Percentiles rank a stretch among this genome's conserved stretches.
phyloP scores from a whole-genome alignment of 2,329 filamentous ascomycete genomes.

The Colletotrichum lentis region DNA sequence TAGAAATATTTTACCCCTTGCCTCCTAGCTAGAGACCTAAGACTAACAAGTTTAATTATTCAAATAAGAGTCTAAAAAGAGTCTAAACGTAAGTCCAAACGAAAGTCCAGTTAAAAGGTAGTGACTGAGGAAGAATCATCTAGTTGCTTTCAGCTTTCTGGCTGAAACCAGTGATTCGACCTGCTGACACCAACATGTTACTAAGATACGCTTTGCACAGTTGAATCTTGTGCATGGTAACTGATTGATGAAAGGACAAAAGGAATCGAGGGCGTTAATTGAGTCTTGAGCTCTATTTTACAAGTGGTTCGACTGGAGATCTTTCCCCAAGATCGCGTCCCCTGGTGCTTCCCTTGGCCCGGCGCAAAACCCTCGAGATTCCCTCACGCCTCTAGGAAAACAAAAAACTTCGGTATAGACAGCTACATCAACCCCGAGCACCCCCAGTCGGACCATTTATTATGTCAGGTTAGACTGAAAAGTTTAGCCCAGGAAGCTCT shows the following conservation, averaged over 20 bases:
- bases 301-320: conserved; percentile 63
- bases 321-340: conserved; percentile 46
- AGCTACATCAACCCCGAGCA: conserved; percentile 49
- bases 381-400: conserved; percentile 58
- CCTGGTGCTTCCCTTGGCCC: conserved; percentile 52
- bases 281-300: conserved; percentile 71
- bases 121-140: no score
- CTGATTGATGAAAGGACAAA: conserved; percentile 55
- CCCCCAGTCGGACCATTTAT: conserved; percentile 43
- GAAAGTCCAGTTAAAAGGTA: no score
- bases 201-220: not conserved
- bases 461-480: conserved; percentile 46
- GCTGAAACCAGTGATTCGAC: not conserved
- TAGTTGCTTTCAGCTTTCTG: no score
- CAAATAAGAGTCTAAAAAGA: no score
- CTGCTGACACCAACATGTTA: not conserved
- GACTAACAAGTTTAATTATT: no score
- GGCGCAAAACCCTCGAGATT: conserved; percentile 57
- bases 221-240: not conserved
- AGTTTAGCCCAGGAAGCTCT: conserved; percentile 79
- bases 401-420: conserved; percentile 61
- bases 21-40: no score
- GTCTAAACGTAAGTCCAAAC: no score
- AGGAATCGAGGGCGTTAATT: conserved; percentile 68
- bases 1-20: no score